Percentiles rank a stretch among this genome's conserved stretches.
Evolutionary conservation across 441 rosid genomes (phyloP).

Genomic region (Corymbia calophylla): DNA sequence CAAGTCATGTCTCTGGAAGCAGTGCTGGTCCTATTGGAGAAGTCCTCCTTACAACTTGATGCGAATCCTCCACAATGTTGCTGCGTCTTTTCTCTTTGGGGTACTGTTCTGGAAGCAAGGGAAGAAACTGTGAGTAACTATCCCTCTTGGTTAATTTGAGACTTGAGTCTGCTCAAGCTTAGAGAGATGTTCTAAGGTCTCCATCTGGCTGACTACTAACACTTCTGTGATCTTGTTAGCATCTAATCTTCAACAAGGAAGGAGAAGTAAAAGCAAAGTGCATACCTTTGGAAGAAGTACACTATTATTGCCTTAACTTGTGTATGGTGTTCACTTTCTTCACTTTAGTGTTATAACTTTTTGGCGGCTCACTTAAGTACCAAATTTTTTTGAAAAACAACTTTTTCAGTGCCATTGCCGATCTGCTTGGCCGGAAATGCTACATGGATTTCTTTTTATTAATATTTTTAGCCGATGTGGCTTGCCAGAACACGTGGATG

Average conservation of each 20-base stretch:
- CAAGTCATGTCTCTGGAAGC: constrained; percentile 64
- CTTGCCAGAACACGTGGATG: no score
- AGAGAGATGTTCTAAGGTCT: background rate
- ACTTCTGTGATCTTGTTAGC: background rate
- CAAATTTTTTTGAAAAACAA: no score
- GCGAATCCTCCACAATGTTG: constrained; percentile 20
- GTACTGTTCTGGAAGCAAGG: constrained; percentile 54
- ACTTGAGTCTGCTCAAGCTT: background rate
- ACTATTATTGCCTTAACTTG: no score
- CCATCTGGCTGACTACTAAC: background rate
- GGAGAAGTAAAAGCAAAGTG: background rate
- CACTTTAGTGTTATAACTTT: no score
- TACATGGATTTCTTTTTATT: no score
- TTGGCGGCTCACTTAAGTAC: no score
- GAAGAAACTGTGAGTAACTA: constrained; percentile 38
- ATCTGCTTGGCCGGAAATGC: no score
- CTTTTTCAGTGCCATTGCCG: no score
- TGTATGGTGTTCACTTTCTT: no score
- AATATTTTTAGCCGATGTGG: no score
- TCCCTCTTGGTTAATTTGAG: background rate
- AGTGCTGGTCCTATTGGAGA: constrained; percentile 56
- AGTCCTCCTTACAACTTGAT: constrained; percentile 50
- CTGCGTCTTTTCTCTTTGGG: constrained; percentile 41
- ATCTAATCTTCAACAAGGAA: background rate
- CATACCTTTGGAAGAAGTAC: background rate